Percentiles rank a stretch among this genome's conserved stretches.
Conservation (phyloP, 768 basidiomycete genomes). For the Lactarius evosmus region DNA sequence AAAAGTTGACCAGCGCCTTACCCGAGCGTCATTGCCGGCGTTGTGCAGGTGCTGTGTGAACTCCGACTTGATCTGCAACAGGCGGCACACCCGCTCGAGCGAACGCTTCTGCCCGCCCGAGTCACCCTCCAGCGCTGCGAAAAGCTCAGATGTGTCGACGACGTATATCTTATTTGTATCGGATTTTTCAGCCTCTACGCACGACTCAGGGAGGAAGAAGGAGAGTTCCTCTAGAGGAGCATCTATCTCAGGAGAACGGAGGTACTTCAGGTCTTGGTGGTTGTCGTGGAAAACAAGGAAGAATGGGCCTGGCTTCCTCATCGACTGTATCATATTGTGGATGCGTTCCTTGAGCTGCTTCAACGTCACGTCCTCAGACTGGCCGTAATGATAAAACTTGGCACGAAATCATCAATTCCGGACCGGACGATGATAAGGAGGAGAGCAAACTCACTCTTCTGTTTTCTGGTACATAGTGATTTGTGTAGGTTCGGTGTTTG, state of each 20-base stretch:
- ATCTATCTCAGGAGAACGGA: slow-evolving; percentile 48
- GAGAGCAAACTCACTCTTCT: slow-evolving; percentile 46
- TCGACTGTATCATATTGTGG: slow-evolving; percentile 41
- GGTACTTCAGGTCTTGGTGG: slow-evolving; percentile 74
- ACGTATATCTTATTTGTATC: slow-evolving; percentile 56
- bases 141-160: slow-evolving; percentile 72
- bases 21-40: slow-evolving; percentile 84
- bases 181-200: slow-evolving; percentile 28
- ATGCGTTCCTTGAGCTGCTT: slow-evolving; percentile 52
- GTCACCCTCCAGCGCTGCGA: slow-evolving; percentile 69
- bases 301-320: slow-evolving; percentile 51
- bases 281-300: slow-evolving; percentile 82
- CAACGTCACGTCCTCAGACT: slow-evolving; percentile 52
- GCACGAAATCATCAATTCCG: background rate
- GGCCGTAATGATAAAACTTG: slow-evolving; percentile 67
- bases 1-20: slow-evolving; percentile 35
- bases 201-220: slow-evolving; percentile 54
- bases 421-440: background rate
- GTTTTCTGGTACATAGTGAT: slow-evolving; percentile 63
- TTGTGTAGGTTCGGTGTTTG: slow-evolving; percentile 55
- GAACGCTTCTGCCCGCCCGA: slow-evolving; percentile 47
- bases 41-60: slow-evolving; percentile 63
- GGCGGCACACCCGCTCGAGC: slow-evolving; percentile 59
- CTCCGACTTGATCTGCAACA: slow-evolving; percentile 48
- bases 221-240: slow-evolving; percentile 52